phyloP scores from a whole-genome alignment of 2,329 filamentous ascomycete species.

The Ceratocystis colombiana region DNA sequence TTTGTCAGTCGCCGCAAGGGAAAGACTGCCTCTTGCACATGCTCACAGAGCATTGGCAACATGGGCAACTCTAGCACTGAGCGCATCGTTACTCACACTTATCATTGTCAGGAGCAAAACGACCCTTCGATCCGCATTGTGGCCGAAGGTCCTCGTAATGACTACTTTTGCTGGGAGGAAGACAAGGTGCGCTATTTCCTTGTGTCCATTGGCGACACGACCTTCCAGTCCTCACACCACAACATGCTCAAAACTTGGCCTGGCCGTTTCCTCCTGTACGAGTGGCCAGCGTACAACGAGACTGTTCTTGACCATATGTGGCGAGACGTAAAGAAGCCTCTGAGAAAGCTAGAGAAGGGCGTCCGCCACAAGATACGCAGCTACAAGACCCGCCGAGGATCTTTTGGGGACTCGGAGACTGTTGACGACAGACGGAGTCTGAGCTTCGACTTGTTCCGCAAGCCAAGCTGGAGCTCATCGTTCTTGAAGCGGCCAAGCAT shows the following conservation, averaged over 20 bases:
- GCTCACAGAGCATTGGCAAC: neutral
- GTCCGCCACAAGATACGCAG: slow-evolving; percentile 15
- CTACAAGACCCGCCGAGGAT: neutral
- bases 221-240: slow-evolving; percentile 23
- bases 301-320: slow-evolving; percentile 9
- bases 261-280: slow-evolving; percentile 22
- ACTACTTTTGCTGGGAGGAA: slow-evolving; percentile 25
- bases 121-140: slow-evolving; percentile 18
- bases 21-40: neutral
- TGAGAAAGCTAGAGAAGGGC: slow-evolving; percentile 10
- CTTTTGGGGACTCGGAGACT: neutral
- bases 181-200: slow-evolving; percentile 24
- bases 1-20: slow-evolving; percentile 4
- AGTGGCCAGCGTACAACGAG: slow-evolving; percentile 21
- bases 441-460: slow-evolving; percentile 19
- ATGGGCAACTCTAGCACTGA: neutral
- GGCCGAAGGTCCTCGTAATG: slow-evolving; percentile 21
- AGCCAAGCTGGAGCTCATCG: slow-evolving; percentile 14
- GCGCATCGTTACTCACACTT: neutral
- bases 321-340: slow-evolving; percentile 17
- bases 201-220: slow-evolving; percentile 20
- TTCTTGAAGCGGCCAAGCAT: slow-evolving; percentile 10
- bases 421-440: slow-evolving; percentile 10
- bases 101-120: neutral
- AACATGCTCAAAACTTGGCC: slow-evolving; percentile 21